These are phyloP conservation scores for Linum usitatissimum DNA, from an alignment of 345 rosid species.

Conservation along the genomic window DNA sequence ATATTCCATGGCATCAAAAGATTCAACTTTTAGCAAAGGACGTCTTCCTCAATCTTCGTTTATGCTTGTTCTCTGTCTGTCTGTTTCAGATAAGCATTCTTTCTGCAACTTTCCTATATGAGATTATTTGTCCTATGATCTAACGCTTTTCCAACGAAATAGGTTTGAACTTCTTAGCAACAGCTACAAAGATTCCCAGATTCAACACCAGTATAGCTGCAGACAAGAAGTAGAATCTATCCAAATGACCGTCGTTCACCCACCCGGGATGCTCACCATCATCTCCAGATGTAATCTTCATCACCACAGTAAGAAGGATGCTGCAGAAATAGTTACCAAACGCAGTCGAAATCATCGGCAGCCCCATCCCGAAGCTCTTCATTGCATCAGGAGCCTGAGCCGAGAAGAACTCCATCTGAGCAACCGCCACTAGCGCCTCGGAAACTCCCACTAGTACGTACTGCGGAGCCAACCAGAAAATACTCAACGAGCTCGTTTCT, in stretches of 20 bases:
- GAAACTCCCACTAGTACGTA: slow-evolving; percentile 25
- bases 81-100: too few relatives aligned
- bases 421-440: slow-evolving; percentile 25
- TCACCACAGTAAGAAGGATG: slow-evolving; percentile 21
- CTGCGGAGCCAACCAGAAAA: slow-evolving; percentile 36
- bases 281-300: slow-evolving; percentile 15
- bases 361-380: slow-evolving; percentile 27
- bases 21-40: background rate
- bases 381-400: slow-evolving; percentile 27
- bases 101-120: too few relatives aligned
- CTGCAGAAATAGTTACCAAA: slow-evolving; percentile 14
- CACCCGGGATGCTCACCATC: slow-evolving; percentile 26
- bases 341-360: slow-evolving; percentile 30
- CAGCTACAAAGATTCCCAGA: slow-evolving; percentile 12
- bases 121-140: background rate
- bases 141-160: slow-evolving; percentile 15
- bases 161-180: slow-evolving; percentile 13
- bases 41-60: background rate
- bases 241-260: slow-evolving; percentile 32
- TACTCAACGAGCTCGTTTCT: slow-evolving; percentile 17
- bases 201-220: slow-evolving; percentile 17
- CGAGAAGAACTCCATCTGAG: slow-evolving; percentile 30
- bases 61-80: background rate
- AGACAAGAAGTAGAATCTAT: slow-evolving; percentile 27
- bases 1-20: background rate